These are phyloP conservation scores for Botrytis hyacinthi DNA, from an alignment of 2,329 filamentous ascomycete species.

Conservation along the genomic window DNA sequence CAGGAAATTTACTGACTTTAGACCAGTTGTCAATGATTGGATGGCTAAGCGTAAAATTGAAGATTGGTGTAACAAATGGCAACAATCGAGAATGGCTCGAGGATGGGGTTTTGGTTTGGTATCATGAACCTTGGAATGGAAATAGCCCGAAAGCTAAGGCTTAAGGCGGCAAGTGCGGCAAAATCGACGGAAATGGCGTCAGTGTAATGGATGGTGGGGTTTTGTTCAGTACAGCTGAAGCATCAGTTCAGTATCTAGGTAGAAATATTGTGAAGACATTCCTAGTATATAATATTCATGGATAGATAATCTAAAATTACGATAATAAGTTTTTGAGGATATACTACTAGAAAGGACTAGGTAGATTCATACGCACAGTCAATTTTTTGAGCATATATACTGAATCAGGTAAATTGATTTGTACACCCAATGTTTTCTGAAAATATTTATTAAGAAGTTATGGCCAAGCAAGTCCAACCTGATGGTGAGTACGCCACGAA, in stretches of 20 bases:
- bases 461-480: background rate
- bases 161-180: background rate
- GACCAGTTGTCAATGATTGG: slow-evolving; percentile 7
- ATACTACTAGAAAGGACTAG: background rate
- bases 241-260: background rate
- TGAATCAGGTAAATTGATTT: background rate
- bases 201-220: background rate
- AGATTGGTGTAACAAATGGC: background rate
- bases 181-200: slow-evolving; percentile 13
- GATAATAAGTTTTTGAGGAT: background rate
- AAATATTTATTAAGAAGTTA: background rate
- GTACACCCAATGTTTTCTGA: background rate
- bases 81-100: background rate
- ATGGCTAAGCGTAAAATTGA: background rate
- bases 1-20: slow-evolving; percentile 21
- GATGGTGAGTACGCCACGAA: background rate
- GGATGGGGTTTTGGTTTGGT: background rate
- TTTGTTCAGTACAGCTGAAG: background rate
- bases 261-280: background rate
- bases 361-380: background rate
- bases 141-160: background rate
- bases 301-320: background rate
- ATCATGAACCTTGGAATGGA: background rate
- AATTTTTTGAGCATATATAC: background rate
- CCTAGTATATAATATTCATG: background rate